These are phyloP conservation scores for Curvularia sp. DNA, from an alignment of 2,329 filamentous ascomycete genomes.

Conservation along the genomic window DNA sequence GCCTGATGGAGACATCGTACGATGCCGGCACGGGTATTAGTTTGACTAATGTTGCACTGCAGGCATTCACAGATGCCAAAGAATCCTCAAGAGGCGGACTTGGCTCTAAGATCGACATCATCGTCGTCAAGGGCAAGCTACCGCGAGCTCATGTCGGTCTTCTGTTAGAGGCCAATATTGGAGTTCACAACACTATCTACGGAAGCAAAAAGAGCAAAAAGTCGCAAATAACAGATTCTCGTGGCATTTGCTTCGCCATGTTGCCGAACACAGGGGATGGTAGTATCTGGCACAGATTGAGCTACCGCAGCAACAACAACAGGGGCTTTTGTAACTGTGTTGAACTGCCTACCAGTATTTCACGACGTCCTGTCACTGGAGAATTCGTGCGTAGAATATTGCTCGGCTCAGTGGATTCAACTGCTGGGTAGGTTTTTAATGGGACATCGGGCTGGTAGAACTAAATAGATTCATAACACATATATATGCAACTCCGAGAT, in stretches of 20 bases:
- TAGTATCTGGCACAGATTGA: slow-evolving; percentile 1
- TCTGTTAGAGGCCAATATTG: slow-evolving; percentile 5
- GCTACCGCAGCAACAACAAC: not conserved
- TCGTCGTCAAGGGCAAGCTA: slow-evolving; percentile 5
- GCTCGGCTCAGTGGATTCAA: slow-evolving; percentile 2
- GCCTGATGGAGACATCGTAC: slow-evolving; percentile 14
- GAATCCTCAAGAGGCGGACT: slow-evolving; percentile 5
- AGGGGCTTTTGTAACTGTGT: slow-evolving; percentile 8
- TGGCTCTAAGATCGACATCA: slow-evolving; percentile 9
- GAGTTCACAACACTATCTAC: slow-evolving; percentile 3
- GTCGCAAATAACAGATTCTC: not conserved
- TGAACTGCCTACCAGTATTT: slow-evolving; percentile 3
- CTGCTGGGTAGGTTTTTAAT: too few species aligned
- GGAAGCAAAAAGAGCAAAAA: not conserved
- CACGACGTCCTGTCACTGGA: slow-evolving; percentile 1
- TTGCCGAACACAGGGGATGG: not conserved
- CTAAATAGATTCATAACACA: too few species aligned
- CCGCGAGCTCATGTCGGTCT: not conserved
- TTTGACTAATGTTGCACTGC: slow-evolving; percentile 5
- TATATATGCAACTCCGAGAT: too few species aligned
- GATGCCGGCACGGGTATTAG: slow-evolving; percentile 11
- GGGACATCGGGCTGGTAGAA: too few species aligned
- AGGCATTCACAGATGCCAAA: slow-evolving; percentile 12
- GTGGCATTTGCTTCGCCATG: slow-evolving; percentile 5
- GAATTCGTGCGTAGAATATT: slow-evolving; percentile 7